Conservation (phyloP, 2,329 filamentous ascomycete species). For the Sporothrix dimorphospora region DNA sequence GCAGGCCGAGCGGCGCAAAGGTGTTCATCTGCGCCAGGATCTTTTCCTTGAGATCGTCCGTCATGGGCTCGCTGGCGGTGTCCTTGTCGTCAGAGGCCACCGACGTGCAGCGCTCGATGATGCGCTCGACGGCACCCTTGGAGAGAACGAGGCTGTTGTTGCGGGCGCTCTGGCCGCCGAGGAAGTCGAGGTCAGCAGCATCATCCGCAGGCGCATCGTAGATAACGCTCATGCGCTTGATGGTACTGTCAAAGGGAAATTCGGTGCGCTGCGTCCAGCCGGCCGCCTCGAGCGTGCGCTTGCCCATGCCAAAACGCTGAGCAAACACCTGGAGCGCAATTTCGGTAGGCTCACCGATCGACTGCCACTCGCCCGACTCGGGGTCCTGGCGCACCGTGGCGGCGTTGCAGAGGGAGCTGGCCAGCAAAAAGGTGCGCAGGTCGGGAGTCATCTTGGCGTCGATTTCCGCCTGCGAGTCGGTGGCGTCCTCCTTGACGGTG, state of each 20-base stretch:
- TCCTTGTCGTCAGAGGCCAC: conserved; percentile 45
- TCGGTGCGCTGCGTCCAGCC: conserved; percentile 70
- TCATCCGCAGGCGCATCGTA: conserved; percentile 57
- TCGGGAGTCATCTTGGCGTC: conserved; percentile 50
- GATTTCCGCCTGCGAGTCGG: conserved; percentile 32
- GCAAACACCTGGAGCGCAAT: conserved; percentile 77
- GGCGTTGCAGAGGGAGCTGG: conserved; percentile 67
- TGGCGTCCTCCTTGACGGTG: conserved; percentile 51
- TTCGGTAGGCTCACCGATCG: conserved; percentile 72
- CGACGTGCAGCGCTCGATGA: conserved; percentile 59
- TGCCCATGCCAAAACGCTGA: conserved; percentile 65
- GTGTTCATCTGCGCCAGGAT: conserved; percentile 59
- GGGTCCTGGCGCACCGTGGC: conserved; percentile 61
- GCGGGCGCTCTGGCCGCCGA: conserved; percentile 5
- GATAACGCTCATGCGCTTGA: conserved; percentile 80
- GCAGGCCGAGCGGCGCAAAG: conserved; percentile 69
- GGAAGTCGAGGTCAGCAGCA: conserved; percentile 33
- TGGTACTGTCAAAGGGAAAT: conserved; percentile 76
- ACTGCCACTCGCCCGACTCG: conserved; percentile 63
- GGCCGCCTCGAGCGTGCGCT: conserved; percentile 53
- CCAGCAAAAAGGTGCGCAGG: conserved; percentile 56
- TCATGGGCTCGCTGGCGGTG: conserved; percentile 48
- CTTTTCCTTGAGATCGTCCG: conserved; percentile 53
- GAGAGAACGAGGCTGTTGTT: conserved; percentile 58
- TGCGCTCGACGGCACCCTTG: conserved; percentile 65